Base-by-base conservation (phyloP, 2,329 filamentous ascomycete species). In the Trichophyton benhamiae region DNA sequence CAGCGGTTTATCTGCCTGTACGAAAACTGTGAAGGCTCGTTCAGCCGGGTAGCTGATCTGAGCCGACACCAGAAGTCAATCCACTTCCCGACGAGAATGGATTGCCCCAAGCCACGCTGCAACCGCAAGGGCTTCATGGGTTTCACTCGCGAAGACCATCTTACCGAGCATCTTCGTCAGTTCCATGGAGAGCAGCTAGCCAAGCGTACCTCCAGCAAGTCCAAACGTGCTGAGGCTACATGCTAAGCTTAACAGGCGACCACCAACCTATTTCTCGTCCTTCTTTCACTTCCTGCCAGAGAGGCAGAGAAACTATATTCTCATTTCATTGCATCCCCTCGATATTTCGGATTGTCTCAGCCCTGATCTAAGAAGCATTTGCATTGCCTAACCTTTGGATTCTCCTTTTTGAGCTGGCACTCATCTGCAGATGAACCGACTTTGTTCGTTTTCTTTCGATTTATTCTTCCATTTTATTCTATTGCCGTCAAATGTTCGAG, bases 71-170 rank as follows among this genome's bases (percentile, higher is more conserved):
- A 75, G 58, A 69, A 71, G n/a, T 77, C 74, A 57, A 75, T 77
- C 13, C 79, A 81, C 66, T 72, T 72, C 60, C 75, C 11, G 52
- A 62, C 3, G 58, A 66, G n/a, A 71, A 70, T 75, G 57, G 75
- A 79, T 61, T 82, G 80, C 65, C 72, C 74, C 0, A 69, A 73
- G 30, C 67, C 69, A 1, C 70, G 72, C 46, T 81, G 79, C 66
- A 68, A 70, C 46, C 75, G 79, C 15, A 80, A 79, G 66, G 75
- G 74, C 3, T 67, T 64, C 46, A 72, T 76, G 63, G 82, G 81
- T 0, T 85, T 84, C 66, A 79, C 79, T 3, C 75, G 82, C 4
- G 74, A 77, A 59, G 83, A 85, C 66, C 82, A 85, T 67, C 72
- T 83, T 46, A 75, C 75, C 44, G 83, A 84, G 67, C 83, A 85